Evolutionary conservation across 441 rosid species (phyloP).

Genomic region (Biscutella laevigata): DNA sequence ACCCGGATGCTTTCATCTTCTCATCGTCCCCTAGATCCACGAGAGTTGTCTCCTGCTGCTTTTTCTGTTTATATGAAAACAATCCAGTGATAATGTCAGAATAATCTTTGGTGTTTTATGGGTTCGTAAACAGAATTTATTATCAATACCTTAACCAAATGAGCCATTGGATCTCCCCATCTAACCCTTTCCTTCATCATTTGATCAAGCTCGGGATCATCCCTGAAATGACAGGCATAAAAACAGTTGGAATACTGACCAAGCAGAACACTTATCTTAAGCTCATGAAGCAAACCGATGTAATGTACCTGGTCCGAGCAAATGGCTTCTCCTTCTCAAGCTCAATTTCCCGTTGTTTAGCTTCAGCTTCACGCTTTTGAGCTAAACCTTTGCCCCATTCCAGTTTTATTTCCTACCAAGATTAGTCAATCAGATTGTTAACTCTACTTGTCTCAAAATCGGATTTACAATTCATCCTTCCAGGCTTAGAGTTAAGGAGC

Average conservation of each 20-base stretch:
- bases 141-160: conserved; percentile 64
- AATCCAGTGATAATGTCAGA: no score
- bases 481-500: background rate
- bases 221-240: conserved; percentile 36
- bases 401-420: conserved; percentile 53
- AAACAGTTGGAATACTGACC: background rate
- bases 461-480: background rate
- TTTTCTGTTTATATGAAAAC: no score
- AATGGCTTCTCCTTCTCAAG: conserved; percentile 84
- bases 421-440: background rate
- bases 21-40: conserved; percentile 70
- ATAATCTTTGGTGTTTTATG: no score
- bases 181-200: conserved; percentile 63
- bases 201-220: conserved; percentile 78
- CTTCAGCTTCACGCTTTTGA: conserved; percentile 85
- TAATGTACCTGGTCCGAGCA: conserved; percentile 71
- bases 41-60: conserved; percentile 35
- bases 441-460: background rate
- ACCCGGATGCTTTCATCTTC: conserved; percentile 86
- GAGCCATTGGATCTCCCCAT: conserved; percentile 97
- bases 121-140: background rate
- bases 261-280: conserved; percentile 6
- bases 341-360: conserved; percentile 61
- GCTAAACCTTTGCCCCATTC: conserved; percentile 98
- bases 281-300: background rate